These are phyloP conservation scores for Neopestalotiopsis sp. DNA, from an alignment of 2,329 filamentous ascomycete genomes.

Conservation along the genomic window DNA sequence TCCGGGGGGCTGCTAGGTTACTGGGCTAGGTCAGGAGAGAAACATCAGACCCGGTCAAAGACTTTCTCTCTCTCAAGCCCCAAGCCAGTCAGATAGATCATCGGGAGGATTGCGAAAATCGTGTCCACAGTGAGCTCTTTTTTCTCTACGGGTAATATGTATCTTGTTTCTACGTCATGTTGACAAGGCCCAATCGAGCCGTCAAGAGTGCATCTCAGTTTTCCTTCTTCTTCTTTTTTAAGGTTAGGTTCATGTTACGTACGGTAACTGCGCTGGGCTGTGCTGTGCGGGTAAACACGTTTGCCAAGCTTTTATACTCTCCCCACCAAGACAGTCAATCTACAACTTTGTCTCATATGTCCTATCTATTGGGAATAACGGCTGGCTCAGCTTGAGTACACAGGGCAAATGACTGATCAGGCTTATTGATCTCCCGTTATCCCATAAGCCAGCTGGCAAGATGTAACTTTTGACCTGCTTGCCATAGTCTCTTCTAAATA, in stretches of 20 bases:
- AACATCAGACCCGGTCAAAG: background rate
- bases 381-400: background rate
- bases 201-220: background rate
- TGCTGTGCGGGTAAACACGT: background rate
- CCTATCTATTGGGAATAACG: background rate
- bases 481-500: background rate
- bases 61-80: too few species aligned
- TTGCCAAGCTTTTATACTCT: constrained; percentile 16
- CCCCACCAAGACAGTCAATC: background rate
- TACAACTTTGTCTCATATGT: background rate
- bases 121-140: background rate
- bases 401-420: background rate
- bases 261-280: background rate
- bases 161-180: background rate
- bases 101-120: background rate
- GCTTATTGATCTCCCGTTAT: background rate
- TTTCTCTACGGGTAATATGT: background rate
- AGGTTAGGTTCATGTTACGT: background rate
- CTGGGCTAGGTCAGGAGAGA: background rate
- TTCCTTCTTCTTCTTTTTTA: background rate
- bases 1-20: background rate
- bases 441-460: background rate
- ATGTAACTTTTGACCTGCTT: background rate
- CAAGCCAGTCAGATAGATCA: background rate
- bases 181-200: background rate